Conservation (phyloP, 768 basidiomycete species). For the Lactarius vividus region DNA sequence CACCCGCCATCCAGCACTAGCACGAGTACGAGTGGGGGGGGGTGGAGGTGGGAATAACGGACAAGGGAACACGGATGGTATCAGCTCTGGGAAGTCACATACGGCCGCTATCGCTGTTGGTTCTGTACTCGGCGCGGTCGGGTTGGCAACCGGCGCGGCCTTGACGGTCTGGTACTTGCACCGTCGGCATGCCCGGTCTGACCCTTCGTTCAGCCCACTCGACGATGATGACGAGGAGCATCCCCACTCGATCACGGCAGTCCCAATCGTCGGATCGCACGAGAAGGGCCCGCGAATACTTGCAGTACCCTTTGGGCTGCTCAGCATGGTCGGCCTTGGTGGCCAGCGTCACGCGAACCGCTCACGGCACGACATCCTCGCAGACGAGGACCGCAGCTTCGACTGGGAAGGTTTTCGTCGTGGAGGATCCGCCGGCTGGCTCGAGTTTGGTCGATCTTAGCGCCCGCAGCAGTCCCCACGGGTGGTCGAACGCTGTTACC, state of each 20-base stretch:
- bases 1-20: constrained; percentile 18
- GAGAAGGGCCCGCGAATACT: constrained; percentile 29
- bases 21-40: constrained; percentile 14
- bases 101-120: constrained; percentile 57
- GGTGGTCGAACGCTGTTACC: constrained; percentile 25
- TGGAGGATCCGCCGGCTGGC: constrained; percentile 29
- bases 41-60: constrained; percentile 10
- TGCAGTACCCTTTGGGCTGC: constrained; percentile 29
- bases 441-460: constrained; percentile 11
- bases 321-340: constrained; percentile 38
- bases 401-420: constrained; percentile 29
- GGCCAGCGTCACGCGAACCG: constrained; percentile 14
- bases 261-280: constrained; percentile 23
- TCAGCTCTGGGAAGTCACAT: constrained; percentile 15
- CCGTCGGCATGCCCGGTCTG: constrained; percentile 32
- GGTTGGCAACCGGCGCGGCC: constrained; percentile 44
- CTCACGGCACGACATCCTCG: constrained; percentile 67
- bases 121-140: constrained; percentile 58
- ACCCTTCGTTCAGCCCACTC: constrained; percentile 33
- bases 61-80: constrained; percentile 19
- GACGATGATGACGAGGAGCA: constrained; percentile 37
- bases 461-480: constrained; percentile 13
- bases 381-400: constrained; percentile 64
- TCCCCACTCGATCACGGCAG: constrained; percentile 33
- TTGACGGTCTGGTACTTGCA: constrained; percentile 47